Conservation (phyloP, 441 rosid species). For the Pelargonium citronellum region DNA sequence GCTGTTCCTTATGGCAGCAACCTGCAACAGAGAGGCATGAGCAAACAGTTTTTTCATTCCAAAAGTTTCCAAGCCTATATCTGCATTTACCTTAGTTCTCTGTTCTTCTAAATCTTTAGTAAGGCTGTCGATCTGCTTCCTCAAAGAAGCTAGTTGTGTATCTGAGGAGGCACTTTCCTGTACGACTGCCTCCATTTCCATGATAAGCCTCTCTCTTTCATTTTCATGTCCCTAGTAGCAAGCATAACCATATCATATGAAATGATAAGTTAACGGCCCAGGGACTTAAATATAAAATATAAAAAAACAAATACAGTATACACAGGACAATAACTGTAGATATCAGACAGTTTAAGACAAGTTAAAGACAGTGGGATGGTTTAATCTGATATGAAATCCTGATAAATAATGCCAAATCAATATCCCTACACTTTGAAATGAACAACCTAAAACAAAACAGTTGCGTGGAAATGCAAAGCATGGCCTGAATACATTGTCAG, state of each 20-base stretch:
- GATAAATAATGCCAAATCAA: neutral
- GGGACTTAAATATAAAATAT: constrained; percentile 10
- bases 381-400: neutral
- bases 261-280: constrained; percentile 1
- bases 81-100: constrained; percentile 50
- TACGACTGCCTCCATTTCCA: constrained; percentile 86
- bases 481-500: neutral
- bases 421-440: neutral
- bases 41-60: constrained; percentile 17
- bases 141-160: constrained; percentile 61
- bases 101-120: constrained; percentile 66
- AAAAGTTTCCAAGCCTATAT: constrained; percentile 14
- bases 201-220: constrained; percentile 72
- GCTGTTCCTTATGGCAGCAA: constrained; percentile 42
- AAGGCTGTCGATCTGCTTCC: constrained; percentile 55
- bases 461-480: neutral
- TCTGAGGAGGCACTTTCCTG: constrained; percentile 72
- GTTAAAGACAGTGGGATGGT: neutral
- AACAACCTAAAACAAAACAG: neutral
- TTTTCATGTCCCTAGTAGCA: constrained; percentile 60
- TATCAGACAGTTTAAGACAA: neutral
- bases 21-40: constrained; percentile 43
- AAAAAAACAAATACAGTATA: constrained; percentile 4
- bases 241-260: constrained; percentile 21
- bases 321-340: neutral